phyloP scores from a whole-genome alignment of 2,329 filamentous ascomycete genomes.

The Aureobasidium uvarum region DNA sequence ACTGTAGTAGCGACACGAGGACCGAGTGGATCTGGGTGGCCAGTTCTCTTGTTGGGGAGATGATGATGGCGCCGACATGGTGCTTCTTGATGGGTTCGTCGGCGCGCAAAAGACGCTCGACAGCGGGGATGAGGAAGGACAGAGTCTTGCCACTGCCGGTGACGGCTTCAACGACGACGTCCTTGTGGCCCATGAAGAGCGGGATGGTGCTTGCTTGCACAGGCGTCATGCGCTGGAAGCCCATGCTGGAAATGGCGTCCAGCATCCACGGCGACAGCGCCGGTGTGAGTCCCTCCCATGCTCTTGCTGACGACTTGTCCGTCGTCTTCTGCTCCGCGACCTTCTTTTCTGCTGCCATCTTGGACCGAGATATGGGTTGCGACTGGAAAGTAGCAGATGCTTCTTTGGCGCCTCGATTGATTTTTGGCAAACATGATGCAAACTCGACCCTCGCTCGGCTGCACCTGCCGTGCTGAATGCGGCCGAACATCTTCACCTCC shows the following conservation, averaged over 20 bases:
- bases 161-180: slow-evolving; percentile 89
- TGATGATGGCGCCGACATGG: slow-evolving; percentile 85
- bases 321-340: slow-evolving; percentile 9
- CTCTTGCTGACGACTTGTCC: slow-evolving; percentile 45
- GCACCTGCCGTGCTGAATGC: slow-evolving; percentile 12
- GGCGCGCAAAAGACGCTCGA: slow-evolving; percentile 75
- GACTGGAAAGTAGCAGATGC: not conserved
- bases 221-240: slow-evolving; percentile 83
- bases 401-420: slow-evolving; percentile 8
- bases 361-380: not conserved
- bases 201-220: slow-evolving; percentile 93
- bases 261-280: slow-evolving; percentile 78
- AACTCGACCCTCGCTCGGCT: slow-evolving; percentile 21
- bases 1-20: slow-evolving; percentile 70
- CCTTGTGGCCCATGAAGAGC: slow-evolving; percentile 83
- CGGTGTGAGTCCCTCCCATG: slow-evolving; percentile 69
- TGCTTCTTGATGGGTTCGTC: slow-evolving; percentile 84
- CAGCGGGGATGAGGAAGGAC: slow-evolving; percentile 77
- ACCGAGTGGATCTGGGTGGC: slow-evolving; percentile 88
- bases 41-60: slow-evolving; percentile 89
- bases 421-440: slow-evolving; percentile 25
- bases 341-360: slow-evolving; percentile 21
- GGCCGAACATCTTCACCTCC: not conserved
- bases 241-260: slow-evolving; percentile 79
- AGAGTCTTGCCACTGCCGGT: slow-evolving; percentile 91